Evolutionary conservation across 2,329 filamentous ascomycete species (phyloP).

Genomic region (Neobulgaria alba): DNA sequence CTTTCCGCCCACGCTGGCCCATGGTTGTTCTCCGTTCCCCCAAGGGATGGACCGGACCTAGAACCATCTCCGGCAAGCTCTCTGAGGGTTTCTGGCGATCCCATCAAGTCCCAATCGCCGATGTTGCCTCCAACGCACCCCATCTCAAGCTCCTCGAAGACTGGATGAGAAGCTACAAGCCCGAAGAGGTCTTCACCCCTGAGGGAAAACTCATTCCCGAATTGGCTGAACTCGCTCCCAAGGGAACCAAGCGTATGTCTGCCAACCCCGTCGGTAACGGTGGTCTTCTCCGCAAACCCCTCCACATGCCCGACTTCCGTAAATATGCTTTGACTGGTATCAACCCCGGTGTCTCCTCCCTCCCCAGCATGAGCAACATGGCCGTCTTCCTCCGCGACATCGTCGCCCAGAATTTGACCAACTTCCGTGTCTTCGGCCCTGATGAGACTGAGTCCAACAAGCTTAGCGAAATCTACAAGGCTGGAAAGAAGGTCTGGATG

Average conservation of each 20-base stretch:
- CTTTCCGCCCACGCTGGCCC: conserved; percentile 65
- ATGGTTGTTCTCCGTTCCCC: conserved; percentile 71
- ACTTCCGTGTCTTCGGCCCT: conserved; percentile 69
- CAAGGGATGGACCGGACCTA: conserved; percentile 72
- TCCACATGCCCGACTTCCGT: conserved; percentile 62
- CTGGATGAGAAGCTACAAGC: conserved; percentile 72
- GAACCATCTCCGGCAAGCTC: conserved; percentile 61
- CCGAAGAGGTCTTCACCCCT: conserved; percentile 60
- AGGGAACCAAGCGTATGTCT: conserved; percentile 61
- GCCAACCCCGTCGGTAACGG: conserved; percentile 71
- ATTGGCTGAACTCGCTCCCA: conserved; percentile 55
- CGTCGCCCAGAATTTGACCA: conserved; percentile 52
- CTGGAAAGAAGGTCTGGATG: conserved; percentile 73
- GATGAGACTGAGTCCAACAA: conserved; percentile 81
- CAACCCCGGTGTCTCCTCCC: conserved; percentile 46
- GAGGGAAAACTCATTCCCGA: conserved; percentile 55
- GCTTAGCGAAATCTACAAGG: conserved; percentile 61
- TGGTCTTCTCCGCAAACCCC: conserved; percentile 55
- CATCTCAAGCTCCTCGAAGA: conserved; percentile 61
- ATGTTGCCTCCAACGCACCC: conserved; percentile 54
- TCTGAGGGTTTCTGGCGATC: conserved; percentile 72
- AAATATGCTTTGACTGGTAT: conserved; percentile 57
- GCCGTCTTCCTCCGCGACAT: conserved; percentile 59
- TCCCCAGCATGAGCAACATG: conserved; percentile 63
- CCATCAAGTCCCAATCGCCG: conserved; percentile 69